These are phyloP conservation scores for Rosa lucieae DNA, from an alignment of 306 rosid genomes.

Conservation along the genomic window DNA sequence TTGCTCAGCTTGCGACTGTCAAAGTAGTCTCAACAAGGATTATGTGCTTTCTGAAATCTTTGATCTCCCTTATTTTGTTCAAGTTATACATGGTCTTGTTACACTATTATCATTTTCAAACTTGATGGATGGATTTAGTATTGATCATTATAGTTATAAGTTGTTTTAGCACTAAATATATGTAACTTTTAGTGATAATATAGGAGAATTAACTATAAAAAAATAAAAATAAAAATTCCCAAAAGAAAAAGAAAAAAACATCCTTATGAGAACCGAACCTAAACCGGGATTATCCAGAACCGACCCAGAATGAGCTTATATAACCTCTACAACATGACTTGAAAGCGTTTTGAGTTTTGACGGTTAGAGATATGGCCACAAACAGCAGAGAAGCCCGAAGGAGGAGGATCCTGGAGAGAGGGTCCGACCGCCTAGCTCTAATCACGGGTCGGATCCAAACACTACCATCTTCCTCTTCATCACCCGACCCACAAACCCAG, in stretches of 20 bases:
- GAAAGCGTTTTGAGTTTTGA: neutral
- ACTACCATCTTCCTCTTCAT: conserved; percentile 18
- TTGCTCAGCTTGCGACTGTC: neutral
- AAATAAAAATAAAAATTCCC: neutral
- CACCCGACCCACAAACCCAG: conserved; percentile 17
- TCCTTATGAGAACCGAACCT: neutral
- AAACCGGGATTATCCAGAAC: neutral
- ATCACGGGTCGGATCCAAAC: conserved; percentile 64
- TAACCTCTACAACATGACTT: neutral
- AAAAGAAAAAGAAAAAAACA: neutral
- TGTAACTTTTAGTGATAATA: neutral
- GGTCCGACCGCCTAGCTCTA: conserved; percentile 76
- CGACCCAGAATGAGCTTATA: neutral
- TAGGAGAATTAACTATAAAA: neutral
- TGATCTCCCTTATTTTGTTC: neutral
- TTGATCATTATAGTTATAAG: neutral
- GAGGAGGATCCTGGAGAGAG: conserved; percentile 63
- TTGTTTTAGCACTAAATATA: neutral
- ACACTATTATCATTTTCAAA: too few relatives aligned
- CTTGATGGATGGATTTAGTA: neutral
- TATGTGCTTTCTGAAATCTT: neutral
- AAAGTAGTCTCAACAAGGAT: neutral
- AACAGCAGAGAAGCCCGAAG: conserved; percentile 59
- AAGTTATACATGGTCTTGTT: neutral
- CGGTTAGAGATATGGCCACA: conserved; percentile 47